Percentiles rank a stretch among this genome's conserved stretches.
Evolutionary conservation across 345 rosid genomes (phyloP).

Genomic region (Arabis alpina): DNA sequence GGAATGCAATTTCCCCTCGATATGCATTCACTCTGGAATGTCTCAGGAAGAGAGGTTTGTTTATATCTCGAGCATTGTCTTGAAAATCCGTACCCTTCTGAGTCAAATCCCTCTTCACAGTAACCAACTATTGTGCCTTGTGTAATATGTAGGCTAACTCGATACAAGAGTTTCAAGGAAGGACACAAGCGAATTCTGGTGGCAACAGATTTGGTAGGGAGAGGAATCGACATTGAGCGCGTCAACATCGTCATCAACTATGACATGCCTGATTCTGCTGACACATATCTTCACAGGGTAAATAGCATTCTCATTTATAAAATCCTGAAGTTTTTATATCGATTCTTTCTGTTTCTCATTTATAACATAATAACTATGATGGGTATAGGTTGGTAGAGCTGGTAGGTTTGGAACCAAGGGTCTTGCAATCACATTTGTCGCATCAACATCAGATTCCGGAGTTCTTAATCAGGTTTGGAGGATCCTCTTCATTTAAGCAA

Average conservation of each 20-base stretch:
- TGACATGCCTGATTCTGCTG: slow-evolving; percentile 99
- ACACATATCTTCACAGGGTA: slow-evolving; percentile 98
- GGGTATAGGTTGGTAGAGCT: slow-evolving; percentile 86
- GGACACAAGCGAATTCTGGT: slow-evolving; percentile 98
- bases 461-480: slow-evolving; percentile 91
- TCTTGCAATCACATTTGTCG: slow-evolving; percentile 93
- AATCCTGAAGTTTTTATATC: too few species aligned
- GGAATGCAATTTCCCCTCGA: slow-evolving; percentile 97
- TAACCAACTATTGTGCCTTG: not conserved
- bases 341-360: not conserved
- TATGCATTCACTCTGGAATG: slow-evolving; percentile 99
- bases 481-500: not conserved
- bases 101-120: not conserved
- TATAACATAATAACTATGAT: too few species aligned
- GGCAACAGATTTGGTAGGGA: slow-evolving; percentile 94
- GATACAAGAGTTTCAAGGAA: slow-evolving; percentile 98
- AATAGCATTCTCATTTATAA: not conserved
- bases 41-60: slow-evolving; percentile 95
- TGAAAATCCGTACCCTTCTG: not conserved
- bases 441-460: slow-evolving; percentile 87
- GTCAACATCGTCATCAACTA: slow-evolving; percentile 98
- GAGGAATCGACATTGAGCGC: slow-evolving; percentile 98
- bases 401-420: slow-evolving; percentile 99
- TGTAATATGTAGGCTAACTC: slow-evolving; percentile 68
- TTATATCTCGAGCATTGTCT: not conserved